phyloP scores from a whole-genome alignment of 371 early-diverging fungal species.

The Mycotypha africana region DNA sequence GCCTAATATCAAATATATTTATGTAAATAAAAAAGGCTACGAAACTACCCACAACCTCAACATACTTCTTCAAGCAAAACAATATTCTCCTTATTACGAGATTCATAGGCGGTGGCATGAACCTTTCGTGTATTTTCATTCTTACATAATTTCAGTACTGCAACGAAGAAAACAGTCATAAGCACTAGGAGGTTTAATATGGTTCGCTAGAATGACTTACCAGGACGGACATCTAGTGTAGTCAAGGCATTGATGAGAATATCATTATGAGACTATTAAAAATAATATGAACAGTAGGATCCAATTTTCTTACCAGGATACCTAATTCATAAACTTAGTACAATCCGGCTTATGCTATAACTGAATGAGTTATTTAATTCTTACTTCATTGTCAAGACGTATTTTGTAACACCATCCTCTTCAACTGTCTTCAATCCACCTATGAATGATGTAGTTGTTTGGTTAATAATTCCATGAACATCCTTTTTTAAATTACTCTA shows the following conservation, averaged over 20 bases:
- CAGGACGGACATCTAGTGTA: conserved; percentile 44
- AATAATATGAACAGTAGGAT: not conserved
- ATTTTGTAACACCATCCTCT: conserved; percentile 60
- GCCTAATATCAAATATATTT: conserved; percentile 29
- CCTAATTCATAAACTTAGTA: no score
- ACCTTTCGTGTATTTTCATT: conserved; percentile 55
- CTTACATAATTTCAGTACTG: conserved; percentile 54
- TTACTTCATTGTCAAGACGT: conserved; percentile 73
- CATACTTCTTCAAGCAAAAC: conserved; percentile 45
- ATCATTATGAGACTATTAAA: not conserved
- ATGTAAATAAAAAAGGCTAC: not conserved
- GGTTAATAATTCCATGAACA: no score
- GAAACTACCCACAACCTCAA: not conserved
- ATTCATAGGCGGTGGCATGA: conserved; percentile 46
- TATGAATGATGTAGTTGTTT: not conserved
- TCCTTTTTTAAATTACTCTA: no score
- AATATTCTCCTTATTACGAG: conserved; percentile 59
- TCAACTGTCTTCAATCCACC: conserved; percentile 46
- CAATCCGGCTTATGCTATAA: no score
- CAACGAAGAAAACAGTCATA: not conserved
- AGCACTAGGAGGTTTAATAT: no score
- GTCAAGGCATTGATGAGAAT: not conserved
- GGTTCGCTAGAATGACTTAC: conserved; percentile 16
- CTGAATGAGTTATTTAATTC: not conserved
- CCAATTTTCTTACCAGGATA: conserved; percentile 35